phyloP scores from a whole-genome alignment of 2,329 filamentous ascomycete species.

The Colletotrichum gigasporum region DNA sequence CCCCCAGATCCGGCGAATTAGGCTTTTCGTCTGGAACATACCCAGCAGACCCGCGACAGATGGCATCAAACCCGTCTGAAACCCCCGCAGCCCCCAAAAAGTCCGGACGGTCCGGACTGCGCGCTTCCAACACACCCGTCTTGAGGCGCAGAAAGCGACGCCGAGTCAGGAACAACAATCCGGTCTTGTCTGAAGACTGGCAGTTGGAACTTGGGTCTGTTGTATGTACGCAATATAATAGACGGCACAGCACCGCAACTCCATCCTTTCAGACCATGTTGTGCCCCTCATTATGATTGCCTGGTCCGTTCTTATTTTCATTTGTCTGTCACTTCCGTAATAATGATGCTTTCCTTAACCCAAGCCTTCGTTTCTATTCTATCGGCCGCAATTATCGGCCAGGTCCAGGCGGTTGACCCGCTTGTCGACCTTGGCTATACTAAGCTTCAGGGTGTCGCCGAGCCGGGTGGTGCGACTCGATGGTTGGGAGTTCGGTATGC shows the following conservation, averaged over 20 bases:
- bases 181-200: neutral
- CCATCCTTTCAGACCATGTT: neutral
- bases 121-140: neutral
- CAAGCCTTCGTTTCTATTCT: constrained; percentile 18
- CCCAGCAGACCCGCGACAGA: constrained; percentile 7
- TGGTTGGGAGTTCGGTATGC: constrained; percentile 83
- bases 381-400: constrained; percentile 16
- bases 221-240: constrained; percentile 9
- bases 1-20: neutral
- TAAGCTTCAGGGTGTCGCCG: constrained; percentile 67
- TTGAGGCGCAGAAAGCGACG: neutral
- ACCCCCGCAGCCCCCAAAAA: neutral
- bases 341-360: constrained; percentile 15
- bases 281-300: neutral
- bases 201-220: too few species aligned
- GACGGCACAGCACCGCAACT: constrained; percentile 2
- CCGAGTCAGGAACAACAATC: neutral
- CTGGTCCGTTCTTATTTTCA: neutral
- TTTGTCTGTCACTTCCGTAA: constrained; percentile 12
- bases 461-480: constrained; percentile 64
- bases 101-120: neutral
- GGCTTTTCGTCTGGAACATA: constrained; percentile 11
- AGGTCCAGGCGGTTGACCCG: constrained; percentile 29
- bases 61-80: constrained; percentile 22
- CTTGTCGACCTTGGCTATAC: constrained; percentile 73